Conservation (phyloP, 768 basidiomycete genomes). For the Rhodotorula kratochvilovae region DNA sequence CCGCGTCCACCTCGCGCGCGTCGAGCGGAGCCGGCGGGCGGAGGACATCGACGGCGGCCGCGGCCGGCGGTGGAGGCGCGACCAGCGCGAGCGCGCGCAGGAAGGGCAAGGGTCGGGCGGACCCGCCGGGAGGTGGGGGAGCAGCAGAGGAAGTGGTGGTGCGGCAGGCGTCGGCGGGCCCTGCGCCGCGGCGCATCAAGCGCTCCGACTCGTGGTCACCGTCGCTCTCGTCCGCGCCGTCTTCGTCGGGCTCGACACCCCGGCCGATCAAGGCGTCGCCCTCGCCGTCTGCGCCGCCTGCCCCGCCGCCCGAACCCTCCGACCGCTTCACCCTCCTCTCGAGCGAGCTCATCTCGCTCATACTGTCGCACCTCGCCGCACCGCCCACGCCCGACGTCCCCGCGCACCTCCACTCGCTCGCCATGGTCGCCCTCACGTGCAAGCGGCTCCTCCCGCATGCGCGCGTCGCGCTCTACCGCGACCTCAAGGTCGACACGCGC, state of each 20-base stretch:
- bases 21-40: neutral
- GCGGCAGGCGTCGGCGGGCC: neutral
- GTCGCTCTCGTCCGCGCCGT: neutral
- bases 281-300: too few relatives aligned
- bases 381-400: neutral
- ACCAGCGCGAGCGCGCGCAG: neutral
- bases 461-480: conserved; percentile 19
- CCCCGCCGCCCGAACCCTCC: neutral
- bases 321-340: conserved; percentile 32
- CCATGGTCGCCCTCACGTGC: conserved; percentile 1
- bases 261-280: too few relatives aligned
- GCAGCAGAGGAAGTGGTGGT: neutral
- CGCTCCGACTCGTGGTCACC: neutral
- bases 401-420: conserved; percentile 20
- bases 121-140: neutral
- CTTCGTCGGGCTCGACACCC: neutral
- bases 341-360: conserved; percentile 26
- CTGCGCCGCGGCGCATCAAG: neutral
- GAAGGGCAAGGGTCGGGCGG: neutral
- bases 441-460: conserved; percentile 21
- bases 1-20: neutral
- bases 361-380: conserved; percentile 19
- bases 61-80: too few relatives aligned
- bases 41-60: neutral
- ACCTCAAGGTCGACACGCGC: conserved; percentile 27